Evolutionary conservation across 345 rosid genomes (phyloP).

Genomic region (Lepidium aucheri): DNA sequence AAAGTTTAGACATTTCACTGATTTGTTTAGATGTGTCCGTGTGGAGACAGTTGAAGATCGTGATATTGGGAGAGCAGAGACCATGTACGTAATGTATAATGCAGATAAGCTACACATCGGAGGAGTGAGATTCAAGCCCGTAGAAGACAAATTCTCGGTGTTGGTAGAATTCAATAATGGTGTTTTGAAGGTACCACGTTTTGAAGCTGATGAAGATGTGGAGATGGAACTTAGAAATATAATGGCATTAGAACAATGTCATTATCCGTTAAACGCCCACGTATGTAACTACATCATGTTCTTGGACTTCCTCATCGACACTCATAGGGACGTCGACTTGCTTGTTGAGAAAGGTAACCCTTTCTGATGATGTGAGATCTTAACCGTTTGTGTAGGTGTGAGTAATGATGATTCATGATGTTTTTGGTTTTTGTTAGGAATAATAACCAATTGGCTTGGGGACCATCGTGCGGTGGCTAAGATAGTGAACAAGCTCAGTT

Average conservation of each 20-base stretch:
- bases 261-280: not conserved
- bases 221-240: not conserved
- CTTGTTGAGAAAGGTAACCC: not conserved
- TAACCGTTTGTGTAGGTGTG: not conserved
- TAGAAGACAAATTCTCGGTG: not conserved
- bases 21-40: not conserved
- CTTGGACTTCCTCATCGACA: not conserved
- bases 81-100: not conserved
- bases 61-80: not conserved
- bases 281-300: not conserved
- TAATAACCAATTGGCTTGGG: not conserved
- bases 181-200: not conserved
- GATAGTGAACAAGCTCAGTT: not conserved
- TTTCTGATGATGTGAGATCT: no score
- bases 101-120: not conserved
- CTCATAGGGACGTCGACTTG: not conserved
- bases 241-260: not conserved
- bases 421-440: not conserved
- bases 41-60: not conserved
- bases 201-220: not conserved
- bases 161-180: not conserved
- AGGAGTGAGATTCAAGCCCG: not conserved
- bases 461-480: not conserved
- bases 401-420: not conserved
- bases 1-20: not conserved